Evolutionary conservation across 1,284 basidiomycete genomes (phyloP), one percentile per base, ranked within the genome.

Genomic region (Coniophora puteana): DNA sequence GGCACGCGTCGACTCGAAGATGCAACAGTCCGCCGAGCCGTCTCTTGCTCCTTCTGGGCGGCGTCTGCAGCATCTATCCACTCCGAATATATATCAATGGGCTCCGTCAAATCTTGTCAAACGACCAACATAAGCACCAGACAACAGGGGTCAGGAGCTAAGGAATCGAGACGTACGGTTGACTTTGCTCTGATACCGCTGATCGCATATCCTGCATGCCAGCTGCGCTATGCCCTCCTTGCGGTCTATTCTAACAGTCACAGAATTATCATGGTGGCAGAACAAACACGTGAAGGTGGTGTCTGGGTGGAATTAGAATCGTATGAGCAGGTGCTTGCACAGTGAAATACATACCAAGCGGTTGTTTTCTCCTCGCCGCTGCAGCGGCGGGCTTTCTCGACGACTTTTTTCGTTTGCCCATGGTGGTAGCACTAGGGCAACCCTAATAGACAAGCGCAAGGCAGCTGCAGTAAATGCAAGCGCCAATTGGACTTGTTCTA

Each of bases 21-120:
- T 6, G 82, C 77, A 17, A 70, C 67, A 11, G 69, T 69, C 36
- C 82, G 74, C 34, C 75, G 74, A 25, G 63, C 54, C 14, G 66
- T 53, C 3, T 61, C 71, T 30, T 69, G 69, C 38, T 81, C 77
- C 46, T 71, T 73, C 55, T 89, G 84, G 18, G 89, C 89, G 16
- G 87, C 84, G 57, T 93, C 89, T 16, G 88, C 88, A 33, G 90
- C 89, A 61, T 93, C 90, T 50, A 93, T 90, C 90, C 90, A 93
- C 56, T 90, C 86, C 8, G 89, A 89, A 61, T 93, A 93, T 21
- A 93, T 88, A 61, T 93, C 91, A 46, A 93, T 83, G 5, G 91
- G 80, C 52, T 93, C 90, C 1, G 88, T 90, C 36, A 93, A 70
- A 56, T 92, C 89, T 84, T 62, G 36, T 35, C 23, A 53, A 45